Evolutionary conservation across 140 eudicot species (phyloP), one percentile per base, ranked within the genome.

Genomic region (Cichorium intybus): DNA sequence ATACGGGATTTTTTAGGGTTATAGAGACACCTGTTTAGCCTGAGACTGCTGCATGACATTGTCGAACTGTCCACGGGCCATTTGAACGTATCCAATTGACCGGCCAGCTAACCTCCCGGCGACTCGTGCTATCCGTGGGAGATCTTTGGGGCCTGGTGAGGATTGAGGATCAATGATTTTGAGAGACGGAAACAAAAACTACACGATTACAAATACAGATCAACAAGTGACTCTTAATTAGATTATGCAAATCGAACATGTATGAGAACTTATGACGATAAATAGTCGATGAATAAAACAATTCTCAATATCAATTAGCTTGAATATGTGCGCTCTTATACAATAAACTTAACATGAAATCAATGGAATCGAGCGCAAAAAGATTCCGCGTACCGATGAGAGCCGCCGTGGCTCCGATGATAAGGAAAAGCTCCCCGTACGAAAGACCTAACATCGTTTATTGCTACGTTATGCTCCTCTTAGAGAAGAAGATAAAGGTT

Each of bases 361-460:
- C 4, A 49, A 60, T 24, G 15, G 61, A 51, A 60, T 33, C 15
- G 14, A 10, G 15, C 20, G 7, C 1, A 9, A 3, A 57, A 15
- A 10, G 26, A 10, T 18, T 33, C 35, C 22, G 24, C 3, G 70
- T 78, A 85, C 95, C 95, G 34, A 84, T 71, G 15, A 89, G 74
- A 57, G 88, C 95, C n/a, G 88, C 97, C 6, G 87, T 77, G 34
- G 95, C 95, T 75, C 97, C 97, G 22, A 86, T 35, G 28, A 89
- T 39, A 58, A 86, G 88, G 37, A 86, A 77, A n/a, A 89, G 66
- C 77, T 89, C 91, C 27, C 90, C 95, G 60, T 86, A 83, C 14
- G 97, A 89, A 49, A 89, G 62, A 58, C 97, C 97, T 68, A 86
- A 69, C 97, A 86, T 87, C 45, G 75, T 1, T 51, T 33, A 48